These are phyloP conservation scores for Cocos nucifera DNA, from an alignment of 176 grass and related monocot genomes.

Conservation along the genomic window DNA sequence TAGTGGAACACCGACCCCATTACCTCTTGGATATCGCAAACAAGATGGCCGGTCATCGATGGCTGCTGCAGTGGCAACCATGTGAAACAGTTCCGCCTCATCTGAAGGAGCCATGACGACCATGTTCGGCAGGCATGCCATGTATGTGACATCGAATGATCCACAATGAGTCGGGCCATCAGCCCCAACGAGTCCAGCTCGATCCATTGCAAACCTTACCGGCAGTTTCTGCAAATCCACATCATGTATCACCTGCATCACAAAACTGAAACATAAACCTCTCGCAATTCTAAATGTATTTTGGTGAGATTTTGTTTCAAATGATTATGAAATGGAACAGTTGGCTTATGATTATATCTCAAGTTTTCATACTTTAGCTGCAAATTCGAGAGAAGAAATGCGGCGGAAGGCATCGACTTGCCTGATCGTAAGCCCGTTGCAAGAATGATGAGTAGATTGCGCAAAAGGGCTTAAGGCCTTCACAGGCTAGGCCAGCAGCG, in stretches of 20 bases:
- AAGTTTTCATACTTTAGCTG: too few relatives aligned
- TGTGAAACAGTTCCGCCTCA: conserved; percentile 94
- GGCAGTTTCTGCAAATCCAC: conserved; percentile 95
- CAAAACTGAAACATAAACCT: too few relatives aligned
- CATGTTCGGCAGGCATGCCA: conserved; percentile 98
- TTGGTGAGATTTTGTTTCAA: too few relatives aligned
- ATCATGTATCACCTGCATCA: conserved; percentile 66
- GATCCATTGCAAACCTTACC: conserved; percentile 93
- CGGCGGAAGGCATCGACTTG: background rate
- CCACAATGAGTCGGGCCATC: conserved; percentile 92
- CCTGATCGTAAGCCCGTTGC: conserved; percentile 95
- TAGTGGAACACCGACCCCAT: conserved; percentile 63
- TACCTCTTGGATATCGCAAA: conserved; percentile 86
- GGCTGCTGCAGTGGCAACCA: conserved; percentile 89
- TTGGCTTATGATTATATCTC: too few relatives aligned
- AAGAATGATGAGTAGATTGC: conserved; percentile 97
- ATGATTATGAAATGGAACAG: too few relatives aligned
- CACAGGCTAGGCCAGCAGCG: conserved; percentile 84
- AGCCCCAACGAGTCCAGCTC: conserved; percentile 84
- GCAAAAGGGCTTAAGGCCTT: conserved; percentile 95
- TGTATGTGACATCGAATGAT: conserved; percentile 90
- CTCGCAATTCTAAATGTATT: too few relatives aligned
- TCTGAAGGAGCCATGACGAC: conserved; percentile 96
- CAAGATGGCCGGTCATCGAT: conserved; percentile 87
- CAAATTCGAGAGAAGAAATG: background rate